Evolutionary conservation across 306 rosid genomes (phyloP).

Genomic region (Luffa aegyptiaca): DNA sequence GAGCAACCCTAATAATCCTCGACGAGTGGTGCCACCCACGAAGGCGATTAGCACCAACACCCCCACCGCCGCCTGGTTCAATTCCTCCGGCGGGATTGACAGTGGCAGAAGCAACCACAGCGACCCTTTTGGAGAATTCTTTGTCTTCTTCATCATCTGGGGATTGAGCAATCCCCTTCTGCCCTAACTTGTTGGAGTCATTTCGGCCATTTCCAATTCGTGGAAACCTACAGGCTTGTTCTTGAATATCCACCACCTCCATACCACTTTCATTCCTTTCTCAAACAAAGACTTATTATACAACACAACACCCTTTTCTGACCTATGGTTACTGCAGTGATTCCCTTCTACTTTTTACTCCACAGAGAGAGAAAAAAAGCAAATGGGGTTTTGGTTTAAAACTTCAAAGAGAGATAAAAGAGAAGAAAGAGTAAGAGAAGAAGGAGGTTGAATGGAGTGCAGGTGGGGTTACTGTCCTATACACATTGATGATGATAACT

Average conservation of each 20-base stretch:
- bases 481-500: constrained; percentile 82
- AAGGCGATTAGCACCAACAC: constrained; percentile 19
- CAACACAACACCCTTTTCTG: not conserved
- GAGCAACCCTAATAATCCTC: constrained; percentile 71
- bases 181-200: constrained; percentile 22
- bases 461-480: constrained; percentile 84
- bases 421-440: not conserved
- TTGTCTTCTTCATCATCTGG: constrained; percentile 31
- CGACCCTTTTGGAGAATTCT: constrained; percentile 20
- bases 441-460: constrained; percentile 15
- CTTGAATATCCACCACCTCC: constrained; percentile 88
- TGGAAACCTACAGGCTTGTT: constrained; percentile 45
- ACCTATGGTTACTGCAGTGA: not conserved
- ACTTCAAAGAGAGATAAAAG: not conserved
- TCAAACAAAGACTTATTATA: constrained; percentile 13
- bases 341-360: not conserved
- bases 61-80: not conserved
- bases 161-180: constrained; percentile 11
- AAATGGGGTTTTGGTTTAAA: not conserved
- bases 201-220: constrained; percentile 42
- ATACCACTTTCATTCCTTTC: constrained; percentile 75
- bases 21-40: constrained; percentile 55
- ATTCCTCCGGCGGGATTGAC: not conserved
- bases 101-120: not conserved
- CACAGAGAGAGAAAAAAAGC: not conserved